Base-by-base conservation (phyloP, 2,329 filamentous ascomycete genomes). In the Beauveria rudraprayagi region DNA sequence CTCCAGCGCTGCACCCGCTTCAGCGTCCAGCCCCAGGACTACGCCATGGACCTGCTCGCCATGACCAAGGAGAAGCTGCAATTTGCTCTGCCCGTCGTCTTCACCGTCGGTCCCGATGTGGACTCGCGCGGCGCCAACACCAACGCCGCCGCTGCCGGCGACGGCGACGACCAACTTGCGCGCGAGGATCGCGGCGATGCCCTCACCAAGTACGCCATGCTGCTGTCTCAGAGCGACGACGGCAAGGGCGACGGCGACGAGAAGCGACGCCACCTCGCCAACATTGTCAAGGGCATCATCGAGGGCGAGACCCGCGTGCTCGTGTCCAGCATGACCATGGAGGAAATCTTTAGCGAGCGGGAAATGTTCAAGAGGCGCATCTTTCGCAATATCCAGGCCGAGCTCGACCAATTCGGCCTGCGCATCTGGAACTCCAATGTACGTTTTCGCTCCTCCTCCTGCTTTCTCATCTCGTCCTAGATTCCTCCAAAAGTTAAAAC, bases 1-100 rank as follows among this genome's bases (percentile, higher is more conserved):
- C 84, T 90, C 65, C 89, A 92, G 75, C 82, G 85, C 70, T 85
- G 77, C 72, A 80, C 75, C 61, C 79, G 80, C 68, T 84, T 84
- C 73, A 83, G 79, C 64, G 86, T 90, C 68, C 87, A 87, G 65
- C 88, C 89, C 0, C 90, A 90, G 70, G 91, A 95, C 74, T 93
- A 94, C 74, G 84, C 83, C 62, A 90, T 95, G 81, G 86, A 86
- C 61, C 78, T 95, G 1, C 89, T 92, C 70, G 91, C 91, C 61
- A 96, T 95, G 91, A 95, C 91, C 19, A 85, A 87, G 67, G 91
- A 95, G 76, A 95, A 95, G 73, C 81, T 94, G 3, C 89, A 92
- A 65, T 92, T 94, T 71, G 80, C 86, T 5, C 82, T 94, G 0
- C 91, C 90, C 2, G 90, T 91, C 11, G 89, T 94, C 64, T 94